Evolutionary conservation across 768 basidiomycete species (phyloP), one percentile per base, ranked within the genome.

Genomic region (Hygrophorus pudorinus): DNA sequence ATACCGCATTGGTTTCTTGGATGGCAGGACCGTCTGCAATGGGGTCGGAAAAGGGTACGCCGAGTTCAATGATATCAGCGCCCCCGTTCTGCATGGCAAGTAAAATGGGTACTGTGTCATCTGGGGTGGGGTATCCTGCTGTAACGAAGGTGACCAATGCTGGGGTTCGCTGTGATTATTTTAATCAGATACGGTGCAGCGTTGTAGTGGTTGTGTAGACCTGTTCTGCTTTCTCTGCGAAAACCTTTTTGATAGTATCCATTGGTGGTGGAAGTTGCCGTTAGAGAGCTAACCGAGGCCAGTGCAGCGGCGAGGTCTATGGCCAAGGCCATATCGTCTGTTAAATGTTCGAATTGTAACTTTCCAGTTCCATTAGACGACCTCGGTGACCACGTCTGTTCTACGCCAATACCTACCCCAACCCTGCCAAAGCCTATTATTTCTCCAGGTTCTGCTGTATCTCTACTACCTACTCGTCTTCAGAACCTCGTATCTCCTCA

Each of bases 1-100:
- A 51, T 48, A 91, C 94, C n/a, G 85, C 87, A 61, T 97, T 98
- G 10, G 87, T 75, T 49, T 83, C 84, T 58, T 99, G 94, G 49
- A 99, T 96, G 2, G 79, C 81, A 18, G 87, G 88, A 0, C 94
- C 94, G 64, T 99, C 94, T 2, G 91, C 93, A 53, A 91, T 88
- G 14, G 93, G 94, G 66, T 97, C 94, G 43, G 88, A 93, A 68
- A 94, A 97, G 0, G 93, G 91, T 21, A 97, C 75, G 13, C 94
- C 94, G 13, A 99, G 74, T 61, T 99, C 94, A 48, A 98, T 92
- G 48, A 97, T 77, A 60, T 97, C 92, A 36, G 89, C 78, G 5
- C 94, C 94, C 42, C 94, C 94, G 36, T 76, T 75, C 62, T 98
- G 85, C 81, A 99, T 88, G 18, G 87, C 86, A 29, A 98, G 76